Conservation (phyloP, 371 early-diverging fungal genomes). For the Haplosporangium sp. region DNA sequence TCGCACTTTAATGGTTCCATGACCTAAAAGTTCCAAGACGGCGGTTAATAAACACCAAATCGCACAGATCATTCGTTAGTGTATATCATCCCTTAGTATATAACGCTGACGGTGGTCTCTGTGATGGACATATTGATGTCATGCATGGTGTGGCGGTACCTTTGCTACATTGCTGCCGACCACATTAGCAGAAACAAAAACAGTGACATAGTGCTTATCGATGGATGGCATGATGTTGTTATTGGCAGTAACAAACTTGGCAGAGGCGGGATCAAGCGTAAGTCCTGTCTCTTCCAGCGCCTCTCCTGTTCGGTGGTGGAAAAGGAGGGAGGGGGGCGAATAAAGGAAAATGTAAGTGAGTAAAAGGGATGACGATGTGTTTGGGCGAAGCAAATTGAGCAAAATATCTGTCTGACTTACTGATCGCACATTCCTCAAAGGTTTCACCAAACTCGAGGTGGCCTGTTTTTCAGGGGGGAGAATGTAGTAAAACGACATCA, state of each 20-base stretch:
- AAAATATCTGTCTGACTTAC: conserved; percentile 21
- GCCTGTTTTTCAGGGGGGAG: conserved; percentile 27
- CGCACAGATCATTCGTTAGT: too few relatives aligned
- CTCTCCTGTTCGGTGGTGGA: conserved; percentile 55
- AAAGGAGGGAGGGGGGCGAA: background rate
- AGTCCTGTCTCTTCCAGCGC: conserved; percentile 70
- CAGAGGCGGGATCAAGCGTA: conserved; percentile 42
- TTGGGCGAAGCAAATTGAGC: background rate
- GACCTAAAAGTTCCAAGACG: conserved; percentile 22
- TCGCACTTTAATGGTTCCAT: conserved; percentile 74
- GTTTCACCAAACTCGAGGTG: conserved; percentile 72
- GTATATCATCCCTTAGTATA: too few relatives aligned
- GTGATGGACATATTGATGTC: too few relatives aligned
- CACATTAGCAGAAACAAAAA: conserved; percentile 65
- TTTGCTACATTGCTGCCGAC: conserved; percentile 27
- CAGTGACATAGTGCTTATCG: conserved; percentile 70
- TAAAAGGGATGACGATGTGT: background rate
- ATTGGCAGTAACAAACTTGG: conserved; percentile 61
- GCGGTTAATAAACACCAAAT: background rate
- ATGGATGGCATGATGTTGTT: conserved; percentile 68
- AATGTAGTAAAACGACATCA: background rate
- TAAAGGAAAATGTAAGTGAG: background rate
- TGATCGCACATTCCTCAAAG: conserved; percentile 69
- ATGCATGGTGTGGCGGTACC: conserved; percentile 9
- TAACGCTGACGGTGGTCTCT: too few relatives aligned